Conservation (phyloP, 2,329 filamentous ascomycete species). For the Dendryphion nanum region DNA sequence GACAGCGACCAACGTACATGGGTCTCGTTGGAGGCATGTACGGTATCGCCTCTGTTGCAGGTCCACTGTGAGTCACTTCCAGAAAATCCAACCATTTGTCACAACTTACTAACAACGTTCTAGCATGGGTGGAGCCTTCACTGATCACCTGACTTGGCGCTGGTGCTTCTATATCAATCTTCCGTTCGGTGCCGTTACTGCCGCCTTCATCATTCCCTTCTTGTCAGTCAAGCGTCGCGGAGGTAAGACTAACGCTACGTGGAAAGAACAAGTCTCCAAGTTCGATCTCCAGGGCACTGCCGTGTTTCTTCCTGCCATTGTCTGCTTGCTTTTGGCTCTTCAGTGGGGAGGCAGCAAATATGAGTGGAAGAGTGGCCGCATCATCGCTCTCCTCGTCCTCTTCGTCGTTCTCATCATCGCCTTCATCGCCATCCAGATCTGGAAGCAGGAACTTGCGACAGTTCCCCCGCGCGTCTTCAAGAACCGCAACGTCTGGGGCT, state of each 20-base stretch:
- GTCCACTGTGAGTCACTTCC: conserved; percentile 43
- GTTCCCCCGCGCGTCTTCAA: conserved; percentile 47
- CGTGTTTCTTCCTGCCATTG: conserved; percentile 46
- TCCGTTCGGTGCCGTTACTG: not conserved
- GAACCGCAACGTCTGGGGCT: conserved; percentile 46
- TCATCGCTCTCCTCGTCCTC: conserved; percentile 48
- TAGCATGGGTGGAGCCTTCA: conserved; percentile 46
- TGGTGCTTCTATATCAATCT: conserved; percentile 37
- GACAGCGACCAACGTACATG: conserved; percentile 49
- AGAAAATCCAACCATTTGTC: not conserved
- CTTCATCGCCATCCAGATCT: conserved; percentile 45
- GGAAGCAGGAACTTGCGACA: conserved; percentile 46
- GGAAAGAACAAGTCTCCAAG: conserved; percentile 41
- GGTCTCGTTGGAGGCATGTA: conserved; percentile 52
- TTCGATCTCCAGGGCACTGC: conserved; percentile 49
- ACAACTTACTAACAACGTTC: conserved; percentile 24
- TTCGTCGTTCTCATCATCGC: conserved; percentile 42
- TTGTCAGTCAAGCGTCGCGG: conserved; percentile 34
- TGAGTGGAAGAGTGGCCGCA: conserved; percentile 43
- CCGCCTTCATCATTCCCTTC: conserved; percentile 41
- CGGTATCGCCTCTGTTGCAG: conserved; percentile 48
- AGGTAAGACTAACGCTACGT: conserved; percentile 31
- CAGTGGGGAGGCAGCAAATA: conserved; percentile 53
- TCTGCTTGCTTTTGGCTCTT: conserved; percentile 50
- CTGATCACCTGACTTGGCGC: conserved; percentile 47